Conservation (phyloP, 2,329 filamentous ascomycete genomes). For the Neurospora crassa region DNA sequence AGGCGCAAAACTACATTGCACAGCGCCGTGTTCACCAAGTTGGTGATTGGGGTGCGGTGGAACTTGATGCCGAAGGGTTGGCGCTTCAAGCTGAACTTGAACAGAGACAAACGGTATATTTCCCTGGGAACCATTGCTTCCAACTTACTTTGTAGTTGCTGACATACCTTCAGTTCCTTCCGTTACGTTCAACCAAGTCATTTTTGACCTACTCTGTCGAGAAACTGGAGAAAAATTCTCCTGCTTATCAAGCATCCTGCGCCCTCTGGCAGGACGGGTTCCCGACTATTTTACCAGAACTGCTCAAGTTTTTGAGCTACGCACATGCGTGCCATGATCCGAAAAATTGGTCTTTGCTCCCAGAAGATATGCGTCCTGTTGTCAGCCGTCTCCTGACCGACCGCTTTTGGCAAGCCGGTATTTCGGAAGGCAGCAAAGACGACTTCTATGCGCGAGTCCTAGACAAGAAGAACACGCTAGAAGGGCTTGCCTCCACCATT, state of each 20-base stretch:
- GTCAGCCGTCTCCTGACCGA: conserved; percentile 82
- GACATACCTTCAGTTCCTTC: conserved; percentile 45
- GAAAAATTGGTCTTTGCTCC: conserved; percentile 69
- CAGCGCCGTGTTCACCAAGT: conserved; percentile 64
- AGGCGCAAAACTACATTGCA: conserved; percentile 70
- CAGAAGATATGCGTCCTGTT: conserved; percentile 64
- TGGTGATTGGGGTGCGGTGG: conserved; percentile 71
- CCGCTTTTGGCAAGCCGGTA: conserved; percentile 96
- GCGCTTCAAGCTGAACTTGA: conserved; percentile 71
- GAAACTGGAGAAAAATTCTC: conserved; percentile 64
- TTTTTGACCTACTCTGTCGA: conserved; percentile 91
- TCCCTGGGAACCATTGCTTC: not conserved
- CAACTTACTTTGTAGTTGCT: not conserved
- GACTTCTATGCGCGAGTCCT: conserved; percentile 92
- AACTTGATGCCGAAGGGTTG: conserved; percentile 70
- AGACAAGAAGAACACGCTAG: conserved; percentile 78
- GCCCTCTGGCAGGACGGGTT: conserved; percentile 79
- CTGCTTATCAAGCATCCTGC: conserved; percentile 66
- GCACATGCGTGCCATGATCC: conserved; percentile 88
- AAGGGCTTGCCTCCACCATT: conserved; percentile 89
- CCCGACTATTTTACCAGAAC: conserved; percentile 70
- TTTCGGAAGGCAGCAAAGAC: conserved; percentile 89
- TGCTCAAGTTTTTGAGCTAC: conserved; percentile 78
- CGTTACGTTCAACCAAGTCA: conserved; percentile 79
- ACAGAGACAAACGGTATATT: conserved; percentile 55